Evolutionary conservation across 495 filamentous ascomycete genomes (phyloP).

Genomic region (Penicillium parvum): DNA sequence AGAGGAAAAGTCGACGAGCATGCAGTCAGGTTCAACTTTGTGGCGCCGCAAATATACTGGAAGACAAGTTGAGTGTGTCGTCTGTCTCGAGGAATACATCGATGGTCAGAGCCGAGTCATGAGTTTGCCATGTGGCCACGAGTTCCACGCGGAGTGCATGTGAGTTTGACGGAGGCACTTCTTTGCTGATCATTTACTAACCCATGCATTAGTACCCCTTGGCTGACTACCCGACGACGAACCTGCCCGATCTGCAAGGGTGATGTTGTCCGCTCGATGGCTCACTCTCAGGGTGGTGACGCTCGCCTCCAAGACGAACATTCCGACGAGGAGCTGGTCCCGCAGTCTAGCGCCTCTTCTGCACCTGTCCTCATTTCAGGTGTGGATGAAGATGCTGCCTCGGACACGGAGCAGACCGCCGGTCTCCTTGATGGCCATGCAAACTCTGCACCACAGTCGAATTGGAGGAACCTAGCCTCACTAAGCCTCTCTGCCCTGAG

Average conservation of each 20-base stretch:
- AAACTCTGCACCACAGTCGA: constrained; percentile 35
- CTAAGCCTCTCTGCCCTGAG: constrained; percentile 48
- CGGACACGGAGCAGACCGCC: constrained; percentile 40
- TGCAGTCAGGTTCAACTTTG: constrained; percentile 48
- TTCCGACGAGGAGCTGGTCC: constrained; percentile 19
- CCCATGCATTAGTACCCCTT: constrained; percentile 72
- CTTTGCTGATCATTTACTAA: constrained; percentile 11
- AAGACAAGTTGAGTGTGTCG: constrained; percentile 90
- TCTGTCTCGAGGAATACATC: constrained; percentile 94
- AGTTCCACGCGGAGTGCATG: constrained; percentile 99
- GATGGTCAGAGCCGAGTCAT: constrained; percentile 94
- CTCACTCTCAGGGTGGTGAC: constrained; percentile 45
- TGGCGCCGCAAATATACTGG: constrained; percentile 82
- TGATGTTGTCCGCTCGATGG: constrained; percentile 74
- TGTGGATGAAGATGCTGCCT: constrained; percentile 28
- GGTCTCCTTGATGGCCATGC: constrained; percentile 38
- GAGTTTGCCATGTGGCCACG: constrained; percentile 97
- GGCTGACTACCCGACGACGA: constrained; percentile 88
- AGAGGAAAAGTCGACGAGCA: constrained; percentile 37
- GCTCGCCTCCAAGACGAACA: constrained; percentile 45
- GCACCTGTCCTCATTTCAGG: constrained; percentile 43
- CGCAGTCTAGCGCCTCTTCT: constrained; percentile 40
- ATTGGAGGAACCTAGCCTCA: constrained; percentile 41
- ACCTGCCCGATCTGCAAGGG: constrained; percentile 98
- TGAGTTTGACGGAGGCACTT: constrained; percentile 56